These are phyloP conservation scores for Symbiodinium pilosum DNA, from an alignment of 73 alveolate genomes.

Conservation along the genomic window DNA sequence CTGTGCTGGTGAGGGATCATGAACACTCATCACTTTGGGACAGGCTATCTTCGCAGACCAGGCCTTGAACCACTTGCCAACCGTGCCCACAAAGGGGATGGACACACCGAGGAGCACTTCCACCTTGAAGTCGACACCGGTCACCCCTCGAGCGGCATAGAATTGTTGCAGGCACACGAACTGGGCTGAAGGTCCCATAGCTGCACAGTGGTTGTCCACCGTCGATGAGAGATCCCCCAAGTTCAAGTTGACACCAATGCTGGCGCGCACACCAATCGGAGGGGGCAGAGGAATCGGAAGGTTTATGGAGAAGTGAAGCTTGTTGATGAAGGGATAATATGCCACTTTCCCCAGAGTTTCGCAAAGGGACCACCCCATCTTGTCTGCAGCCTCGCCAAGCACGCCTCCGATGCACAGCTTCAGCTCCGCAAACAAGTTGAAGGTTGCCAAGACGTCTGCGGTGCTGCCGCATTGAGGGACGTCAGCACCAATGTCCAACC, in stretches of 20 bases:
- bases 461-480: constrained; percentile 59
- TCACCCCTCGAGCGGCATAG: constrained; percentile 57
- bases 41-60: neutral
- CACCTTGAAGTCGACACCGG: constrained; percentile 25
- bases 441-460: constrained; percentile 56
- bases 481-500: constrained; percentile 42
- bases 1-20: neutral
- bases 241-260: constrained; percentile 38
- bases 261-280: constrained; percentile 47
- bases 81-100: constrained; percentile 75
- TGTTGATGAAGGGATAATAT: constrained; percentile 59
- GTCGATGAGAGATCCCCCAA: constrained; percentile 44
- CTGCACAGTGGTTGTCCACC: constrained; percentile 34
- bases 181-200: constrained; percentile 28
- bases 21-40: neutral
- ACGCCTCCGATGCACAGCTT: constrained; percentile 82
- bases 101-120: constrained; percentile 60
- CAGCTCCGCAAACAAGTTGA: constrained; percentile 63
- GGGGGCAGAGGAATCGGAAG: constrained; percentile 76
- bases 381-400: constrained; percentile 64
- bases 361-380: constrained; percentile 60
- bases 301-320: constrained; percentile 44
- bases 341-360: constrained; percentile 24
- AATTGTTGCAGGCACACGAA: constrained; percentile 46
- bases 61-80: constrained; percentile 72